phyloP scores from a whole-genome alignment of 129 eudicot genomes.

The Flaveria bidentis region DNA sequence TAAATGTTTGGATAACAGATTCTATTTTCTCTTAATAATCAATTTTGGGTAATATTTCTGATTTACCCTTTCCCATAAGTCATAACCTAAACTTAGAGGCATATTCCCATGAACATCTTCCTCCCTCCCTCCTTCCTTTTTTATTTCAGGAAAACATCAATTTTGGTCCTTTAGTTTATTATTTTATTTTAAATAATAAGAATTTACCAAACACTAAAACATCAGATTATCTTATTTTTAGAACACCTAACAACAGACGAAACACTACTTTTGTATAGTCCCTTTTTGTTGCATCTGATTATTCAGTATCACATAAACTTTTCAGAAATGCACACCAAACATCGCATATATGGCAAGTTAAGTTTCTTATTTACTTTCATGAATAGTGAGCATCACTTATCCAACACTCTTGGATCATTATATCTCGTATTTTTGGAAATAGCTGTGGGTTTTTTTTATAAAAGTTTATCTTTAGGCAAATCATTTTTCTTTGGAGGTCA shows the following conservation, averaged over 20 bases:
- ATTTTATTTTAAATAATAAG: neutral
- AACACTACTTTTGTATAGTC: no score
- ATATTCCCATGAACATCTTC: neutral
- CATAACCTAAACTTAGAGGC: neutral
- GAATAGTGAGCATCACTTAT: neutral
- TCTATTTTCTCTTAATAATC: no score
- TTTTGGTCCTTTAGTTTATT: neutral
- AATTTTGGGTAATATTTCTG: neutral
- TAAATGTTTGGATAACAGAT: no score
- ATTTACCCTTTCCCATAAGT: neutral
- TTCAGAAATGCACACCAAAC: neutral
- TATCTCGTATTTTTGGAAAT: neutral
- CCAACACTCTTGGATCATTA: neutral
- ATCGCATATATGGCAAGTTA: neutral
- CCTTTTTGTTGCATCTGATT: no score
- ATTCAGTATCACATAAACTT: no score
- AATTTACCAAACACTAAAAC: neutral
- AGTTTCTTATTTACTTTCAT: no score
- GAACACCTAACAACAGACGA: no score
- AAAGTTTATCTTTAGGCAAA: conserved; percentile 4
- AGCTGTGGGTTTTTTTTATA: neutral
- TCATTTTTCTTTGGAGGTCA: neutral
- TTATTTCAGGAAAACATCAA: neutral
- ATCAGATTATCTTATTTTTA: neutral
- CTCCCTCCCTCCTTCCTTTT: neutral